Evolutionary conservation across 805 yeast genomes (phyloP).

Genomic region (Starmera amethionina): DNA sequence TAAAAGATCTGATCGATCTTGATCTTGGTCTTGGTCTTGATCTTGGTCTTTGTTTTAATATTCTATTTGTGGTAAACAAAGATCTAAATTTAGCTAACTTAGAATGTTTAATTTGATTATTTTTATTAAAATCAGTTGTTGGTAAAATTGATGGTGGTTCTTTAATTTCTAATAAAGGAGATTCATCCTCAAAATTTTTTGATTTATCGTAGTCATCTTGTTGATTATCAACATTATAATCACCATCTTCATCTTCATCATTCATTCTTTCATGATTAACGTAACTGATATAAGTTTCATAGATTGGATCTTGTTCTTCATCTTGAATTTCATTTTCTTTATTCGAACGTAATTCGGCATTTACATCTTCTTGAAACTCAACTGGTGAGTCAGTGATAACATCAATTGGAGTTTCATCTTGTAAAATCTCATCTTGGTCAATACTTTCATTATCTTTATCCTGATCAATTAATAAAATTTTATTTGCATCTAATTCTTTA

Average conservation of each 20-base stretch:
- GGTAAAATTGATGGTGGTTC: too few relatives aligned
- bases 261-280: background rate
- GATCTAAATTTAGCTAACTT: too few relatives aligned
- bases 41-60: too few relatives aligned
- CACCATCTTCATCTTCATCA: background rate
- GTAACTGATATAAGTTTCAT: slow-evolving; percentile 7
- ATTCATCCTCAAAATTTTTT: too few relatives aligned
- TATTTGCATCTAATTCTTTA: background rate
- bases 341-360: background rate
- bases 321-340: background rate
- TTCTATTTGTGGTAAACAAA: too few relatives aligned
- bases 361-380: background rate
- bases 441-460: background rate
- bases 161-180: too few relatives aligned
- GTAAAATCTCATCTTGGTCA: background rate
- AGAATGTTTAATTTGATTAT: too few relatives aligned
- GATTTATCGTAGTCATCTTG: background rate
- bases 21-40: too few relatives aligned
- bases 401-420: background rate
- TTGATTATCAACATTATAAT: background rate
- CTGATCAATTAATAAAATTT: background rate
- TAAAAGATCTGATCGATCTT: too few relatives aligned
- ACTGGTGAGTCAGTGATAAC: slow-evolving; percentile 1
- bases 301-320: slow-evolving; percentile 4
- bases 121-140: too few relatives aligned